Evolutionary conservation across 2,329 filamentous ascomycete genomes (phyloP).

Genomic region (Pseudocercospora macadamiae): DNA sequence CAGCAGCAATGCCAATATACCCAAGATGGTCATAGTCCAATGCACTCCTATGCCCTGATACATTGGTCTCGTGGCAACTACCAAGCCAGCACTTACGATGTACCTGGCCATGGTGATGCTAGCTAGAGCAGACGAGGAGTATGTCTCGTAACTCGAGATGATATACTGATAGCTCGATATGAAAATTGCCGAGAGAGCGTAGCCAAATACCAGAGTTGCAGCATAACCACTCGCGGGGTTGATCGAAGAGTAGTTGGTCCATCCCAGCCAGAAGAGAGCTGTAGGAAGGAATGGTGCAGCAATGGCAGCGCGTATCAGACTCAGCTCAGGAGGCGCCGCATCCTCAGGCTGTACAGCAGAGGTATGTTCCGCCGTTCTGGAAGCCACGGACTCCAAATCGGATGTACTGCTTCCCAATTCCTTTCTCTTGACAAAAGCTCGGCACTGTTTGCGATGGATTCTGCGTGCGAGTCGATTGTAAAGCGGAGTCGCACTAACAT

Average conservation of each 20-base stretch:
- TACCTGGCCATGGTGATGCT: conserved; percentile 34
- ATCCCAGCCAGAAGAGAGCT: conserved; percentile 55
- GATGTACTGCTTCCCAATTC: not conserved
- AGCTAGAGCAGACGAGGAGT: conserved; percentile 46
- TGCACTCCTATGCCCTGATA: not conserved
- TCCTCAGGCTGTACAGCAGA: not conserved
- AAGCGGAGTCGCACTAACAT: conserved; percentile 40
- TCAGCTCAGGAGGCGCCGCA: conserved; percentile 36
- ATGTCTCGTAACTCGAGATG: conserved; percentile 44
- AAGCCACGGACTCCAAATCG: not conserved
- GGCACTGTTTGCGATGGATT: conserved; percentile 20
- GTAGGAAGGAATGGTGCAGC: conserved; percentile 47
- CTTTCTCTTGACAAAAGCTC: conserved; percentile 14
- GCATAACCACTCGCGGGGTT: not conserved
- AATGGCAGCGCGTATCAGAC: conserved; percentile 48
- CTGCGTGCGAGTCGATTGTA: conserved; percentile 16
- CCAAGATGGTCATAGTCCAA: not conserved
- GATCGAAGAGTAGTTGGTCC: conserved; percentile 43
- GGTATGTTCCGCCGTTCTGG: not conserved
- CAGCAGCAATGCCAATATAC: not conserved
- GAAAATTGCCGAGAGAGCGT: conserved; percentile 49
- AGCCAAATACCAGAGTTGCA: conserved; percentile 46
- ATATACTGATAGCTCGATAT: conserved; percentile 40
- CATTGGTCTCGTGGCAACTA: not conserved
- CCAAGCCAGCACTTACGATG: conserved; percentile 5